Evolutionary conservation across 192 early-diverging fungal species (phyloP).

Genomic region (Gaertneriomyces sp.): DNA sequence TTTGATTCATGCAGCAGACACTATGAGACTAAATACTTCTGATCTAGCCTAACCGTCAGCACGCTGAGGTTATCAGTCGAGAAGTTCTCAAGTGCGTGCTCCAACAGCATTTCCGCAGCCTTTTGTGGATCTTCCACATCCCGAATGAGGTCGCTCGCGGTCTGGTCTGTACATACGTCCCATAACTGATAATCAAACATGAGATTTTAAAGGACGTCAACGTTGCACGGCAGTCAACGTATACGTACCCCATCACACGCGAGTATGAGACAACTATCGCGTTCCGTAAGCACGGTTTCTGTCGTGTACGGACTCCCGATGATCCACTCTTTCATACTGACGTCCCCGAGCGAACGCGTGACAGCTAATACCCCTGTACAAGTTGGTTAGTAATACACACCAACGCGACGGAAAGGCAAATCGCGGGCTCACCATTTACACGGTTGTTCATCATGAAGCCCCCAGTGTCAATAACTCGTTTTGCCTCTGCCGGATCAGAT

Average conservation of each 20-base stretch:
- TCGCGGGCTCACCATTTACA: slow-evolving; percentile 72
- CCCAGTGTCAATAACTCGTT: slow-evolving; percentile 86
- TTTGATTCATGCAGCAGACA: too few relatives aligned
- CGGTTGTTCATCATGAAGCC: slow-evolving; percentile 98
- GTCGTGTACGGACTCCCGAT: slow-evolving; percentile 95
- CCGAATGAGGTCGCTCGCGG: slow-evolving; percentile 82
- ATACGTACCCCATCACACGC: slow-evolving; percentile 92
- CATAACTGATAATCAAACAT: slow-evolving; percentile 62
- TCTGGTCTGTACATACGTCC: slow-evolving; percentile 96
- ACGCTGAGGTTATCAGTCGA: slow-evolving; percentile 94
- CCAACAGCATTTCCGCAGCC: slow-evolving; percentile 74
- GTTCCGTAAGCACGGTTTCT: slow-evolving; percentile 70
- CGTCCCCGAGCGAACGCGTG: slow-evolving; percentile 91
- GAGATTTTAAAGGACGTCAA: background rate
- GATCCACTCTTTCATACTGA: slow-evolving; percentile 94
- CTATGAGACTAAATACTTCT: slow-evolving; percentile 7
- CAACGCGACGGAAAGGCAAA: background rate
- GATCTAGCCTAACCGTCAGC: slow-evolving; percentile 52
- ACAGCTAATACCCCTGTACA: slow-evolving; percentile 84
- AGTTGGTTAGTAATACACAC: background rate
- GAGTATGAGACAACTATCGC: slow-evolving; percentile 83
- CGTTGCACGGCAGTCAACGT: background rate
- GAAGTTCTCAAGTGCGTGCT: slow-evolving; percentile 85
- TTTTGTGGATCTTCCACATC: slow-evolving; percentile 70
- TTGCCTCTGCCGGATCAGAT: slow-evolving; percentile 82